Evolutionary conservation across 169 alveolate species (phyloP).

Genomic region (Eimeria nieschulzi): DNA sequence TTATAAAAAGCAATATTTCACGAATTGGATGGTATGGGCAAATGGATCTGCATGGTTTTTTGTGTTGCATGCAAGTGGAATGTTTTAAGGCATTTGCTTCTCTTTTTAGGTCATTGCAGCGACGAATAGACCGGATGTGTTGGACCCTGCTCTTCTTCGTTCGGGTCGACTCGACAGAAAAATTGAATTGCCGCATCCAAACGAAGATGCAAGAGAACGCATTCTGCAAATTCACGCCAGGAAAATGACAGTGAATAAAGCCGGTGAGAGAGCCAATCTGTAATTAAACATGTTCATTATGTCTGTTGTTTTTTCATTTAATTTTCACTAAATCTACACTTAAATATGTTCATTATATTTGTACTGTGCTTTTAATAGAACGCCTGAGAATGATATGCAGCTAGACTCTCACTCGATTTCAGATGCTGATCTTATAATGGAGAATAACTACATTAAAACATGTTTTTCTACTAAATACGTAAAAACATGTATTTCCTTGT

Average conservation of each 20-base stretch:
- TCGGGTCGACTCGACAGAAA: constrained; percentile 99
- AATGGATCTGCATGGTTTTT: too few relatives aligned
- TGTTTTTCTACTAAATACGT: background rate
- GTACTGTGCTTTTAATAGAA: too few relatives aligned
- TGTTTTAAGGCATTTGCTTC: background rate
- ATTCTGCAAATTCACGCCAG: constrained; percentile 98
- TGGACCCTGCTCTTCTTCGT: constrained; percentile 98
- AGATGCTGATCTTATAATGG: background rate
- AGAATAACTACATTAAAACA: background rate
- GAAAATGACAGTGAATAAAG: constrained; percentile 98
- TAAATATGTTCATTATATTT: too few relatives aligned
- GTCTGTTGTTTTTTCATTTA: too few relatives aligned
- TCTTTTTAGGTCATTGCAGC: constrained; percentile 94
- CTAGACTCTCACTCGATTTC: too few relatives aligned
- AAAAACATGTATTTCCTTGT: background rate
- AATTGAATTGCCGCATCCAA: constrained; percentile 99
- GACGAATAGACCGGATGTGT: constrained; percentile 98
- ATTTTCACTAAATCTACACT: too few relatives aligned
- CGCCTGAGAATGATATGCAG: too few relatives aligned
- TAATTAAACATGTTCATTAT: too few relatives aligned
- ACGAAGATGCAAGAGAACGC: constrained; percentile 96
- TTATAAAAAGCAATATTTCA: too few relatives aligned
- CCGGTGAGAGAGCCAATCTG: constrained; percentile 74
- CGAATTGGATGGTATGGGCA: too few relatives aligned
- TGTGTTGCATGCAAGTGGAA: too few relatives aligned